Evolutionary conservation across 805 yeast genomes (phyloP).

Genomic region (Ogataea ganodermae): DNA sequence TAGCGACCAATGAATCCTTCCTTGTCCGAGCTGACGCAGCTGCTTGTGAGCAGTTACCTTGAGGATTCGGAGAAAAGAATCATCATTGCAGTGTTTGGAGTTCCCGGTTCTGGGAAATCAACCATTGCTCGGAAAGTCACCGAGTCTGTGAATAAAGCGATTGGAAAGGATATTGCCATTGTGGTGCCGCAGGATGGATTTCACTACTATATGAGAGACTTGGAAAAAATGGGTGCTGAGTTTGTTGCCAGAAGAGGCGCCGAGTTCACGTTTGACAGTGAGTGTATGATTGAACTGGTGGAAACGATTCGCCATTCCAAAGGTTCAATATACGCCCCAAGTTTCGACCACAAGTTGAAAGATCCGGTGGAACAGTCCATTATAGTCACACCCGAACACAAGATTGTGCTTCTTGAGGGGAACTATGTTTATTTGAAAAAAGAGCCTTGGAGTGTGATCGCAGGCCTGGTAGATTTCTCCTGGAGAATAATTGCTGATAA

Average conservation of each 20-base stretch:
- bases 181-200: constrained; percentile 34
- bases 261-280: constrained; percentile 47
- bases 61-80: constrained; percentile 2
- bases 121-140: constrained; percentile 5
- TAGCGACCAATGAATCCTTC: constrained; percentile 2
- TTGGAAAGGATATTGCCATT: constrained; percentile 7
- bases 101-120: constrained; percentile 18
- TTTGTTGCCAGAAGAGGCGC: constrained; percentile 39
- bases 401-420: constrained; percentile 42
- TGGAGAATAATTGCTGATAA: constrained; percentile 38
- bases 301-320: constrained; percentile 4
- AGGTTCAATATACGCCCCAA: constrained; percentile 28
- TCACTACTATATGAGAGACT: constrained; percentile 42
- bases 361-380: constrained; percentile 43
- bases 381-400: constrained; percentile 28
- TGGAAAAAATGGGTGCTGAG: not conserved
- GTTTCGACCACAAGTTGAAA: constrained; percentile 43
- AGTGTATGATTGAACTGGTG: constrained; percentile 30
- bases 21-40: not conserved
- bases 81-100: constrained; percentile 15
- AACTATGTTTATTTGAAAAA: constrained; percentile 41
- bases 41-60: not conserved
- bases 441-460: constrained; percentile 37
- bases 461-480: constrained; percentile 32
- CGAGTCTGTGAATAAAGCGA: constrained; percentile 3